phyloP scores from a whole-genome alignment of 1,284 basidiomycete genomes.

The Fistulinella staudtii region DNA sequence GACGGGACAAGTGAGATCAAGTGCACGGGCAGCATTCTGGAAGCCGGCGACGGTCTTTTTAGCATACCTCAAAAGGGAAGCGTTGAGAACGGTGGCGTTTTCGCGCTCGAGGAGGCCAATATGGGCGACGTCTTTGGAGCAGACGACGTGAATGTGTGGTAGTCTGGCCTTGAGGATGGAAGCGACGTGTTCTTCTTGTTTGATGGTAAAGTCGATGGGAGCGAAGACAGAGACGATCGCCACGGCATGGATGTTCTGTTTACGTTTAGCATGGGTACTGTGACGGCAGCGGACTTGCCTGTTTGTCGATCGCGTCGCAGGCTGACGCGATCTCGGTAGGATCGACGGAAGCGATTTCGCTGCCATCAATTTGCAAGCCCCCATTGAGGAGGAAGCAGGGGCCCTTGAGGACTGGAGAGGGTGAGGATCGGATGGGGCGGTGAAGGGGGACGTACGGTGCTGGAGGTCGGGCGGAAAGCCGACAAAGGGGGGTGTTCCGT shows the following conservation, averaged over 20 bases:
- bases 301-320: conserved; percentile 25
- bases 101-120: conserved; percentile 58
- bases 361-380: conserved; percentile 51
- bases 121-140: conserved; percentile 44
- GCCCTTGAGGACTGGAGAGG: conserved; percentile 35
- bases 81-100: conserved; percentile 61
- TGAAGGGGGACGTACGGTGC: conserved; percentile 18
- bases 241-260: conserved; percentile 40
- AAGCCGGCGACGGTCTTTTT: conserved; percentile 50
- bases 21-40: conserved; percentile 43
- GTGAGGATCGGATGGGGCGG: background rate
- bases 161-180: conserved; percentile 40
- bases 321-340: conserved; percentile 39
- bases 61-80: conserved; percentile 55
- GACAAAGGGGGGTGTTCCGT: conserved; percentile 37
- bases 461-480: conserved; percentile 36
- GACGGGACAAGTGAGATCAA: conserved; percentile 50
- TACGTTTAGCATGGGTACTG: conserved; percentile 1
- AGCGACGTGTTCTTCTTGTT: conserved; percentile 46
- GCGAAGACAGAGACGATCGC: conserved; percentile 51
- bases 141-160: conserved; percentile 37
- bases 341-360: conserved; percentile 39
- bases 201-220: conserved; percentile 41
- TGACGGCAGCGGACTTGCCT: conserved; percentile 16
- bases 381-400: conserved; percentile 39